Base-by-base conservation (phyloP, 108 stramenopile genomes). In the Aurantiochytrium sp. region DNA sequence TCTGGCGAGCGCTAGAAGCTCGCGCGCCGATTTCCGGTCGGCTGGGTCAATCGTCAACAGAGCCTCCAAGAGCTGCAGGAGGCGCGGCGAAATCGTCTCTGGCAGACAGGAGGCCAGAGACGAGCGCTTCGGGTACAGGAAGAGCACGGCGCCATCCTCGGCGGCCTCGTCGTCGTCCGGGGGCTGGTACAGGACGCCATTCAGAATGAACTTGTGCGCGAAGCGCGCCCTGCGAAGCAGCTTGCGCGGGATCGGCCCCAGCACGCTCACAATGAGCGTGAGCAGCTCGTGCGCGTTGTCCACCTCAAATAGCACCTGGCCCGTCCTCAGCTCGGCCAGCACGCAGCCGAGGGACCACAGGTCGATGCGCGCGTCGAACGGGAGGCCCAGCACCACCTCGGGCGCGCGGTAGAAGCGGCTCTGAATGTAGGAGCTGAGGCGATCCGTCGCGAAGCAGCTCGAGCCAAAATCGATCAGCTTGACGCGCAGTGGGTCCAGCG, bases 401-500 rank as follows among this genome's bases (percentile, higher is more conserved):
- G 99, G 99, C 4, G 99, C 99, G 4, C 98, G 94, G 90, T 98
- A 98, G 30, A 94, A 95, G 68, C 99, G 90, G 54, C 96, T 96
- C 91, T 99, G 98, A 42, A 98, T 96, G 90, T 99, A 99, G 55
- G 96, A 93, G 54, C 96, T 94, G 85, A 98, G 95, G 55, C 95
- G 94, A 89, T 99, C 99, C 19, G 95, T 97, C 73, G 95, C 87
- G 91, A 95, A 99, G 93, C 99, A 98, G 89, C 94, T 94, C 86
- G 95, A 96, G 30, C 99, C 99, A 91, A 99, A 99, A 86, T 99
- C 99, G 88, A 99, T 98, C 45, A 99, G 86, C 93, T 98, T 98
- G 42, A 98, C 95, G 45, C 95, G 86, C 24, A 95, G 93, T 65
- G 94, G 87, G 41, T 93, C 93, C 90, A 95, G 95, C 65, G 53